phyloP scores from a whole-genome alignment of 2,329 filamentous ascomycete species.

The Cercospora canescens region DNA sequence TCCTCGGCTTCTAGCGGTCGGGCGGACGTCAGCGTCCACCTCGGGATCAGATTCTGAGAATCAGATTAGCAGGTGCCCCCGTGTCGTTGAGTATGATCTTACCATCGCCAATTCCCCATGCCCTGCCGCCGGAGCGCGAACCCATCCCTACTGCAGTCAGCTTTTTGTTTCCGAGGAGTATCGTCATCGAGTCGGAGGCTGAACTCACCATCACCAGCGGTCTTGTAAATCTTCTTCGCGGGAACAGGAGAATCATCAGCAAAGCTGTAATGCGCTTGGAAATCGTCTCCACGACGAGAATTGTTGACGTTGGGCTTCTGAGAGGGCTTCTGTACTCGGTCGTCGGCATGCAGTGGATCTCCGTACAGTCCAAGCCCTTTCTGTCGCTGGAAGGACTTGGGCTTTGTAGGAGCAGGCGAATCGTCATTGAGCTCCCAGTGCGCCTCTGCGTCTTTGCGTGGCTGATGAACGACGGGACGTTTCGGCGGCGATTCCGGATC shows the following conservation, averaged over 20 bases:
- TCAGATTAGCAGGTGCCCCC: background rate
- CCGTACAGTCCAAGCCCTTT: constrained; percentile 72
- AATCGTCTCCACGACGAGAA: constrained; percentile 72
- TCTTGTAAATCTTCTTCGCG: constrained; percentile 39
- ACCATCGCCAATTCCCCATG: constrained; percentile 59
- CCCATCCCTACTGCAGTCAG: constrained; percentile 55
- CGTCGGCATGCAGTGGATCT: constrained; percentile 60
- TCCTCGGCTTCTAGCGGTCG: constrained; percentile 26
- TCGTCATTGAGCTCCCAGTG: constrained; percentile 87
- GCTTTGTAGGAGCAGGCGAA: constrained; percentile 50
- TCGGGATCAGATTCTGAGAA: constrained; percentile 45
- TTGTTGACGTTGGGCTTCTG: constrained; percentile 74
- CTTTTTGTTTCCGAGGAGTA: background rate
- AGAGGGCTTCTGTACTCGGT: constrained; percentile 28
- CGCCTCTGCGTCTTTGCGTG: constrained; percentile 74
- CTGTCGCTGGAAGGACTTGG: constrained; percentile 50
- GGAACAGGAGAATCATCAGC: constrained; percentile 60
- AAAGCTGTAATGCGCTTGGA: constrained; percentile 76
- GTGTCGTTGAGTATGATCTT: background rate
- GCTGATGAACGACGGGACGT: constrained; percentile 61
- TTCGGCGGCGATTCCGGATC: constrained; percentile 60
- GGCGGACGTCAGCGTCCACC: constrained; percentile 28
- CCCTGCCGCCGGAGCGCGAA: constrained; percentile 33
- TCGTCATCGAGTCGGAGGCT: background rate
- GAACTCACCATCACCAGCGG: constrained; percentile 40